Percentiles rank a stretch among this genome's conserved stretches.
These are phyloP conservation scores for Penicillium antarcticum DNA, from an alignment of 495 filamentous ascomycete species.

Conservation along the genomic window DNA sequence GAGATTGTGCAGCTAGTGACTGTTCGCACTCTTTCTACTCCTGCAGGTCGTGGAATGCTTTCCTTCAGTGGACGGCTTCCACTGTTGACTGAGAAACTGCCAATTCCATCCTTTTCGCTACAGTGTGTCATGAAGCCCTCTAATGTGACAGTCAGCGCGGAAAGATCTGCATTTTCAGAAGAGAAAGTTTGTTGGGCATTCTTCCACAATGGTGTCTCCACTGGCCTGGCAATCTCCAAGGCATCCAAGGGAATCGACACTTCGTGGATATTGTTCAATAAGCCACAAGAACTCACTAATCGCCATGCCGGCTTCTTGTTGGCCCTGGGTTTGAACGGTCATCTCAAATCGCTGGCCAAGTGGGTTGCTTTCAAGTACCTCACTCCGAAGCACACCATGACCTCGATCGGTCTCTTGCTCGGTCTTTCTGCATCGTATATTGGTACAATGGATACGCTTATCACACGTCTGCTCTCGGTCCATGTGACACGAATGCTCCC, in stretches of 20 bases:
- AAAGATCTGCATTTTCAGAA: conserved; percentile 78
- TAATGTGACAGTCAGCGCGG: conserved; percentile 83
- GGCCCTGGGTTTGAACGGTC: conserved; percentile 91
- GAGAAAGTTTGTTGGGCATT: conserved; percentile 98
- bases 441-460: conserved; percentile 93
- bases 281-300: conserved; percentile 86
- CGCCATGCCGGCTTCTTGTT: conserved; percentile 92
- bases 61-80: conserved; percentile 81
- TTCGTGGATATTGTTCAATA: conserved; percentile 98
- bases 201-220: conserved; percentile 92
- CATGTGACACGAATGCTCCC: conserved; percentile 95
- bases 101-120: conserved; percentile 81
- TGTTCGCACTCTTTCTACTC: conserved; percentile 80
- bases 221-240: conserved; percentile 84
- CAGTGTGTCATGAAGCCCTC: conserved; percentile 86
- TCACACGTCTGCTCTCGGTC: conserved; percentile 93
- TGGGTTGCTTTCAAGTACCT: conserved; percentile 99
- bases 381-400: conserved; percentile 98
- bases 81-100: conserved; percentile 84
- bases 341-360: conserved; percentile 87
- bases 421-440: conserved; percentile 90
- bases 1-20: conserved; percentile 80
- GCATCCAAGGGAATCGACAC: conserved; percentile 93
- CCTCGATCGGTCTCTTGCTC: conserved; percentile 89
- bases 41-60: conserved; percentile 78